phyloP scores from a whole-genome alignment of 129 eudicot species.

The Arctium lappa region DNA sequence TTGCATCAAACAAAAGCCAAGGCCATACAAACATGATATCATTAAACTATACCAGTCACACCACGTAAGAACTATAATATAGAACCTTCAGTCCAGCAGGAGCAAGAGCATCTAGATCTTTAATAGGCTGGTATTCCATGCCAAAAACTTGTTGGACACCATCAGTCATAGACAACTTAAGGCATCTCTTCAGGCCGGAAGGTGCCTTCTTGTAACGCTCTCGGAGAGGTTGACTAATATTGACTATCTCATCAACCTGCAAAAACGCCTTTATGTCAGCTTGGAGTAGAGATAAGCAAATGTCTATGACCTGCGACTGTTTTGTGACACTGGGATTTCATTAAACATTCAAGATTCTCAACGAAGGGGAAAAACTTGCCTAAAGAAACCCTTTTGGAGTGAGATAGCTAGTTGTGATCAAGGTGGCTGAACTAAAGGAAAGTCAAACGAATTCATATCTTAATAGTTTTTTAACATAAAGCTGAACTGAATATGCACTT shows the following conservation, averaged over 20 bases:
- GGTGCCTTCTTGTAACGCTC: slow-evolving; percentile 74
- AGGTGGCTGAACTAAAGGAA: not conserved
- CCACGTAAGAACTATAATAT: not conserved
- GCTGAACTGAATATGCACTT: not conserved
- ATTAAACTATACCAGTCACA: not conserved
- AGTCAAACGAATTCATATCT: not conserved
- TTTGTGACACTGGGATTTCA: not conserved
- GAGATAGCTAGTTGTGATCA: not conserved
- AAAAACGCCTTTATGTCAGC: not conserved
- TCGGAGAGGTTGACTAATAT: slow-evolving; percentile 73
- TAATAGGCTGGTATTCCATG: slow-evolving; percentile 91
- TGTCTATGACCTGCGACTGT: not conserved
- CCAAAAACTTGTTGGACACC: slow-evolving; percentile 93
- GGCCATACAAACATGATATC: not conserved
- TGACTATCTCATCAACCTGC: slow-evolving; percentile 89
- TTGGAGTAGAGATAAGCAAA: not conserved
- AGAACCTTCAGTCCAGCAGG: slow-evolving; percentile 89
- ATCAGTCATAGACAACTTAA: slow-evolving; percentile 90
- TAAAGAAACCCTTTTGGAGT: not conserved
- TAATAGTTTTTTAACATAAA: not conserved
- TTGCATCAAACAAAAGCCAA: not conserved
- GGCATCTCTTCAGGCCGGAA: slow-evolving; percentile 82
- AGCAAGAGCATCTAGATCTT: slow-evolving; percentile 69
- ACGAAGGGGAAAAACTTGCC: not conserved
- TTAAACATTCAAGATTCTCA: not conserved